These are phyloP conservation scores for Fusarium continuum DNA, from an alignment of 2,329 filamentous ascomycete genomes.

Conservation along the genomic window DNA sequence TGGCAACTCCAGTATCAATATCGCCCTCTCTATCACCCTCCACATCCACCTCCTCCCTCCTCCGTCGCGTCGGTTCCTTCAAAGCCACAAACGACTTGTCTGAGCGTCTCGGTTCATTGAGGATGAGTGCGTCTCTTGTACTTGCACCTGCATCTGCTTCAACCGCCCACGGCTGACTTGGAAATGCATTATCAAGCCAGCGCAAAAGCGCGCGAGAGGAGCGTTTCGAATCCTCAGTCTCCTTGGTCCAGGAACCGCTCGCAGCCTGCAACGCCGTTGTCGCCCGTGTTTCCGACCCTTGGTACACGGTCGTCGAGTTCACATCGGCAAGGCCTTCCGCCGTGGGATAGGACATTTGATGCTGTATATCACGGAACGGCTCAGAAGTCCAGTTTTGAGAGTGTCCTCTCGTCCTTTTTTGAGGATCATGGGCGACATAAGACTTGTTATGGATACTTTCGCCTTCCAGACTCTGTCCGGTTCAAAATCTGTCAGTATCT, in stretches of 20 bases:
- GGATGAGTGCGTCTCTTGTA: slow-evolving; percentile 28
- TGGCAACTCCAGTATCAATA: slow-evolving; percentile 16
- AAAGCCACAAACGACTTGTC: slow-evolving; percentile 17
- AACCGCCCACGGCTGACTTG: slow-evolving; percentile 4
- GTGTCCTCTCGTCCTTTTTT: slow-evolving; percentile 39
- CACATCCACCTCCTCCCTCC: slow-evolving; percentile 25
- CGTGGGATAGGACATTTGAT: slow-evolving; percentile 52
- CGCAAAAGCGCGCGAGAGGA: slow-evolving; percentile 25
- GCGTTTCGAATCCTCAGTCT: slow-evolving; percentile 17
- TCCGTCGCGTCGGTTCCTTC: slow-evolving; percentile 21
- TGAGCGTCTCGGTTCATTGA: slow-evolving; percentile 18
- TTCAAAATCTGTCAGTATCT: slow-evolving; percentile 43
- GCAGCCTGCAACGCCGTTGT: slow-evolving; percentile 7
- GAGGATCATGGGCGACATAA: slow-evolving; percentile 19
- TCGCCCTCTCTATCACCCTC: slow-evolving; percentile 17
- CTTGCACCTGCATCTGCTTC: not conserved
- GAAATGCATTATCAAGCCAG: slow-evolving; percentile 13
- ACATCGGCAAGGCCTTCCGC: slow-evolving; percentile 36
- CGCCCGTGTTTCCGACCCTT: not conserved
- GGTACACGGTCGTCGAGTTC: not conserved
- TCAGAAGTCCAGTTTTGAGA: slow-evolving; percentile 17
- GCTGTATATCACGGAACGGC: slow-evolving; percentile 46
- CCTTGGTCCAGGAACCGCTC: slow-evolving; percentile 3
- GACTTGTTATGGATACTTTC: slow-evolving; percentile 25
- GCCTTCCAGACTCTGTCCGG: slow-evolving; percentile 42